Evolutionary conservation across 225 moss, liverwort and hornwort species (phyloP).

Genomic region (Anthoceros angustus): DNA sequence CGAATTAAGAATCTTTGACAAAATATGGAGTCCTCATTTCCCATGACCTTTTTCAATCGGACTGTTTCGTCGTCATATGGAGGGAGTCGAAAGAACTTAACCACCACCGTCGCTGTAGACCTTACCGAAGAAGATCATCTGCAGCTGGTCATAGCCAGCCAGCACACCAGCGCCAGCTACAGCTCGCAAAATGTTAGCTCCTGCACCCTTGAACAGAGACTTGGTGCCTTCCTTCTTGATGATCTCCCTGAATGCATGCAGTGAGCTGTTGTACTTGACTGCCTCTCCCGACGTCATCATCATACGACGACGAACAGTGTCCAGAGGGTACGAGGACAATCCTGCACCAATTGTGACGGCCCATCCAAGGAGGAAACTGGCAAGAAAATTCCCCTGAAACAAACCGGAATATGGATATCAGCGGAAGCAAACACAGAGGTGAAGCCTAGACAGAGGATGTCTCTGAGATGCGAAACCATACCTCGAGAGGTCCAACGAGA

Average conservation of each 20-base stretch:
- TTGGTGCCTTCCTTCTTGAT: constrained; percentile 50
- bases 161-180: constrained; percentile 51
- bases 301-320: constrained; percentile 67
- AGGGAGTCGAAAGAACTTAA: constrained; percentile 4
- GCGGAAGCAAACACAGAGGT: neutral
- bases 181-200: constrained; percentile 47
- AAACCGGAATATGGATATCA: neutral
- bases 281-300: constrained; percentile 85
- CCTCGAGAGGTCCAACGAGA: constrained; percentile 56
- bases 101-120: constrained; percentile 56
- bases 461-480: constrained; percentile 8
- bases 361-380: constrained; percentile 63
- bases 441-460: neutral
- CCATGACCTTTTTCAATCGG: too few relatives aligned
- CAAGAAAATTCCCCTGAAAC: constrained; percentile 47
- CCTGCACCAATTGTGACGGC: constrained; percentile 42
- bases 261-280: constrained; percentile 38
- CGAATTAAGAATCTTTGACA: too few relatives aligned
- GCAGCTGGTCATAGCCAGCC: constrained; percentile 65
- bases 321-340: constrained; percentile 48
- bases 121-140: constrained; percentile 62
- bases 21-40: too few relatives aligned
- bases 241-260: constrained; percentile 37
- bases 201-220: constrained; percentile 58
- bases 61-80: too few relatives aligned